Evolutionary conservation across 1,284 basidiomycete species (phyloP).

Genomic region (Microbotryum saponariae): DNA sequence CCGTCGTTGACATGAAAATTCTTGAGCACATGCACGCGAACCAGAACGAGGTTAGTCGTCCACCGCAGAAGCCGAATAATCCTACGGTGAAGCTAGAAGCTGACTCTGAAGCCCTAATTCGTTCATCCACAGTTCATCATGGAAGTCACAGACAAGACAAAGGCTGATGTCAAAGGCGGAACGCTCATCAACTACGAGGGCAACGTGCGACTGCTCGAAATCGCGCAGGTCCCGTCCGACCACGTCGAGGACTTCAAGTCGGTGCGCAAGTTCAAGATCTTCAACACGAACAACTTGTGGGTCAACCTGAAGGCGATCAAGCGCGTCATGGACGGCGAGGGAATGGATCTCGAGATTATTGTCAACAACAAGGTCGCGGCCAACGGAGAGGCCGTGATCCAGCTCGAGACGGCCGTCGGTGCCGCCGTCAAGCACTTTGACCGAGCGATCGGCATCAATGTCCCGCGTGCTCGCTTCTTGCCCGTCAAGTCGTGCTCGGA

Average conservation of each 20-base stretch:
- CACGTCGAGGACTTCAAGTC: constrained; percentile 99
- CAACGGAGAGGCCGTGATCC: constrained; percentile 71
- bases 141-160: constrained; percentile 99
- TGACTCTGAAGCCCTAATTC: constrained; percentile 49
- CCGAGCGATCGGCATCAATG: constrained; percentile 88
- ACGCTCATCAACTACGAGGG: constrained; percentile 66
- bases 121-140: constrained; percentile 83
- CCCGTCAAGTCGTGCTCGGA: constrained; percentile 64
- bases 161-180: constrained; percentile 99
- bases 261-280: constrained; percentile 53
- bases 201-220: constrained; percentile 86
- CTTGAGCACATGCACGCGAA: constrained; percentile 65
- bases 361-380: constrained; percentile 88
- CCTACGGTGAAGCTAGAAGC: neutral
- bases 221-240: constrained; percentile 96
- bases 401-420: constrained; percentile 97
- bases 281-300: constrained; percentile 94
- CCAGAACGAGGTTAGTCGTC: constrained; percentile 15
- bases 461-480: constrained; percentile 92
- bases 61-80: too few species aligned
- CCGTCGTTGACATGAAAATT: constrained; percentile 81
- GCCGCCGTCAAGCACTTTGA: constrained; percentile 97
- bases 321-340: constrained; percentile 80
- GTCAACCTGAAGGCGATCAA: constrained; percentile 85
- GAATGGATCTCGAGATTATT: constrained; percentile 79